Conservation (phyloP, 2,329 filamentous ascomycete genomes). For the Mollisia scopiformis region DNA sequence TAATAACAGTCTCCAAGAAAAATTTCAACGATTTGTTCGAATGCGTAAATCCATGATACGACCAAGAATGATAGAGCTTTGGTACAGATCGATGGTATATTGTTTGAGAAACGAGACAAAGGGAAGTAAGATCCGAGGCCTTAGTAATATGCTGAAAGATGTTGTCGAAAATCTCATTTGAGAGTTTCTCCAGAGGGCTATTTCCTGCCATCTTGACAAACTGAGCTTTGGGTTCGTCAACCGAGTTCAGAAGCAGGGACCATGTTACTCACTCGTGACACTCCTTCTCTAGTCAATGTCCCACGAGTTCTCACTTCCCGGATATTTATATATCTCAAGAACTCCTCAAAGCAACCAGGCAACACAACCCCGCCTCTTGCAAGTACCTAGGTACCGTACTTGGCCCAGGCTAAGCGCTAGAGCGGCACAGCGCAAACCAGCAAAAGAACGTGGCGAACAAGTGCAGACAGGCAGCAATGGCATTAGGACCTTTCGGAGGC, state of each 20-base stretch:
- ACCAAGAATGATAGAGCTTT: slow-evolving; percentile 13
- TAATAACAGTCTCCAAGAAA: slow-evolving; percentile 15
- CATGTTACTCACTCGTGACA: neutral
- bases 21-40: neutral
- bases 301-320: neutral
- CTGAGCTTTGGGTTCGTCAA: neutral
- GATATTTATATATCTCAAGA: neutral
- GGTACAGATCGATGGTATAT: slow-evolving; percentile 15
- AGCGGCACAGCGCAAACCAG: neutral
- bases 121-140: slow-evolving; percentile 2
- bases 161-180: slow-evolving; percentile 10
- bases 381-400: neutral
- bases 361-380: no score
- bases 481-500: neutral
- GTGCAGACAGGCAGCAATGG: neutral
- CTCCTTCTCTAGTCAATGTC: no score
- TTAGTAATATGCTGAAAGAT: slow-evolving; percentile 9
- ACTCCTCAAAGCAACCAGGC: neutral
- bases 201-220: neutral
- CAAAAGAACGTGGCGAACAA: neutral
- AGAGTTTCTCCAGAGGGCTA: slow-evolving; percentile 6
- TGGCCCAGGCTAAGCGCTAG: neutral
- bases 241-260: no score
- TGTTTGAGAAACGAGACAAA: slow-evolving; percentile 2
- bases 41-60: slow-evolving; percentile 15